Percentiles rank a stretch among this genome's conserved stretches.
These are phyloP conservation scores for Saccharomycopsis sp. DNA, from an alignment of 805 yeast genomes.

Conservation along the genomic window DNA sequence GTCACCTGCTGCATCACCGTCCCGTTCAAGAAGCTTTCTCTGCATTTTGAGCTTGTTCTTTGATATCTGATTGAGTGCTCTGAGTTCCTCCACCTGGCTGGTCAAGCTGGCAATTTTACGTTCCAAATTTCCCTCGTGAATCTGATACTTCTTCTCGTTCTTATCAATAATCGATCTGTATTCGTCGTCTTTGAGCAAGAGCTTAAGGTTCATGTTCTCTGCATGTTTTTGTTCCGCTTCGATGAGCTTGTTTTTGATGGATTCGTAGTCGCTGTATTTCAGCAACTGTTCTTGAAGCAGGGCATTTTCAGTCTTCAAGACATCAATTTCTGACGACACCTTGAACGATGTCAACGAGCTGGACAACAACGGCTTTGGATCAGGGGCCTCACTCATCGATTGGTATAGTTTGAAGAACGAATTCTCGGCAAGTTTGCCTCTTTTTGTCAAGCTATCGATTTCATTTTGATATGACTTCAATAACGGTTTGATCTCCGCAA, in stretches of 20 bases:
- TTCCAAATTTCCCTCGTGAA: constrained; percentile 46
- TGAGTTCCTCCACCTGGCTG: constrained; percentile 55
- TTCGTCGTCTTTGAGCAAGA: constrained; percentile 70
- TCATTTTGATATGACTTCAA: constrained; percentile 79
- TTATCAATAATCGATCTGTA: constrained; percentile 63
- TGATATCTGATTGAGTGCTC: constrained; percentile 58
- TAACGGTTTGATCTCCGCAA: constrained; percentile 57
- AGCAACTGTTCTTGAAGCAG: constrained; percentile 46
- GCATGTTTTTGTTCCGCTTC: constrained; percentile 57
- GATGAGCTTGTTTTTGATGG: constrained; percentile 53
- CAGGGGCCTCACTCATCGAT: constrained; percentile 82
- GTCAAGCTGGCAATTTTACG: constrained; percentile 46
- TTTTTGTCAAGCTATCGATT: constrained; percentile 72
- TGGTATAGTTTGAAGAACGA: constrained; percentile 71
- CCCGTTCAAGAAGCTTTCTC: constrained; percentile 35
- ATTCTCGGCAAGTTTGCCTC: constrained; percentile 68
- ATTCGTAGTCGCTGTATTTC: constrained; percentile 71
- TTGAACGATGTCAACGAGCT: constrained; percentile 59
- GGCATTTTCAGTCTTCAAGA: constrained; percentile 44
- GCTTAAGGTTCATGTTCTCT: constrained; percentile 44
- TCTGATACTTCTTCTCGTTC: constrained; percentile 61
- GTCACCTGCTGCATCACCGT: constrained; percentile 25
- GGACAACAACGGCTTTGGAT: constrained; percentile 77
- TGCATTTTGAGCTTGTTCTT: constrained; percentile 49
- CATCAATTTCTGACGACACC: constrained; percentile 45